These are phyloP conservation scores for Saccharomycopsis phalli DNA, from an alignment of 1,139 yeast genomes.

Conservation along the genomic window DNA sequence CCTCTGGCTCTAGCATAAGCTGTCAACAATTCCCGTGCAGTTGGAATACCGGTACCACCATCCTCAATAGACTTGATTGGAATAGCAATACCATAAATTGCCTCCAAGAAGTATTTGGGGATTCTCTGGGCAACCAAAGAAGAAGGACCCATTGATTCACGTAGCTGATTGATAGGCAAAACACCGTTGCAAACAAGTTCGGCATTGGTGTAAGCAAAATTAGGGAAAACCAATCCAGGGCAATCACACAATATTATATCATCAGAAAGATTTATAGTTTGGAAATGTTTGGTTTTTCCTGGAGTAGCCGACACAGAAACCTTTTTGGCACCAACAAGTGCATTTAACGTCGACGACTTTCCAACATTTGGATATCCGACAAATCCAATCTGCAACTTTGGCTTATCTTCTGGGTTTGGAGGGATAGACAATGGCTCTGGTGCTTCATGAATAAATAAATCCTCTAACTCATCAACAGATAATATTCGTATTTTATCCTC, in stretches of 20 bases:
- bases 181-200: slow-evolving; percentile 98
- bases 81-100: slow-evolving; percentile 87
- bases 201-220: slow-evolving; percentile 93
- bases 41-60: slow-evolving; percentile 84
- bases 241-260: slow-evolving; percentile 90
- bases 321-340: slow-evolving; percentile 89
- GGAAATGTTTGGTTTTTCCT: slow-evolving; percentile 98
- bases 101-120: slow-evolving; percentile 84
- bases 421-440: slow-evolving; percentile 57
- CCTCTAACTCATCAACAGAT: slow-evolving; percentile 77
- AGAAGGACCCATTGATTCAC: slow-evolving; percentile 90
- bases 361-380: slow-evolving; percentile 98
- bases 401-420: slow-evolving; percentile 45
- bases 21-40: slow-evolving; percentile 79
- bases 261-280: slow-evolving; percentile 80
- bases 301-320: slow-evolving; percentile 98
- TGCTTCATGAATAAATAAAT: slow-evolving; percentile 67
- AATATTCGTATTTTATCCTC: slow-evolving; percentile 59
- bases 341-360: slow-evolving; percentile 92
- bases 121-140: slow-evolving; percentile 79
- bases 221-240: slow-evolving; percentile 98
- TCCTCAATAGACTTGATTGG: slow-evolving; percentile 66
- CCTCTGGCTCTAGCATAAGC: slow-evolving; percentile 98
- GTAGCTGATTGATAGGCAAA: slow-evolving; percentile 90
- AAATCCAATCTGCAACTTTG: slow-evolving; percentile 76